A percentile compares a stretch with the other conserved stretches of the same genome.
Evolutionary conservation across 257 asterid species (phyloP).

Genomic region (Solanum bukasovii): DNA sequence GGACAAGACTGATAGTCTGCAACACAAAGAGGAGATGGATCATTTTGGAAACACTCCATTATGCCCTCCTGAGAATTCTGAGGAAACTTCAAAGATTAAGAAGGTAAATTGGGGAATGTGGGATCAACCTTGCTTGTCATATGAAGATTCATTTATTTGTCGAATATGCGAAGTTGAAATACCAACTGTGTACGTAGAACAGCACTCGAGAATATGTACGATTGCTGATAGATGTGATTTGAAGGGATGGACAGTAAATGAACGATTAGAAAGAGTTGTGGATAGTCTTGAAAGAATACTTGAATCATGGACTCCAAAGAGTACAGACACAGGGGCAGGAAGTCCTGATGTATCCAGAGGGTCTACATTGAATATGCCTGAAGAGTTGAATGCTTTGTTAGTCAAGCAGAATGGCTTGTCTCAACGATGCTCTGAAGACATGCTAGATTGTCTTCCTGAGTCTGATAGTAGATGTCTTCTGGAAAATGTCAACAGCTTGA

Average conservation of each 20-base stretch:
- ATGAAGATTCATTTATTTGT: constrained; percentile 84
- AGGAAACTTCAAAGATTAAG: constrained; percentile 38
- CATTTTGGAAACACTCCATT: constrained; percentile 29
- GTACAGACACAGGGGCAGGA: constrained; percentile 31
- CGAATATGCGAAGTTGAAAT: constrained; percentile 98
- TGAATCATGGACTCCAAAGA: constrained; percentile 68
- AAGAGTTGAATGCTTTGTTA: constrained; percentile 40
- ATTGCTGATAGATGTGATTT: constrained; percentile 94
- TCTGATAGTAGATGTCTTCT: constrained; percentile 26
- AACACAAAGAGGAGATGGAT: constrained; percentile 26
- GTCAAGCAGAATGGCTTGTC: constrained; percentile 34
- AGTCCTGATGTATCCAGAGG: constrained; percentile 50
- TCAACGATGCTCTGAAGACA: constrained; percentile 37
- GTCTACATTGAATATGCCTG: constrained; percentile 27
- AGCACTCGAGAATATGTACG: constrained; percentile 90
- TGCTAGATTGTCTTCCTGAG: constrained; percentile 37
- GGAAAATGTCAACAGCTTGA: constrained; percentile 32
- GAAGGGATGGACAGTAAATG: constrained; percentile 80
- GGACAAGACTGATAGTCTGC: constrained; percentile 29
- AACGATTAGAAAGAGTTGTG: constrained; percentile 74
- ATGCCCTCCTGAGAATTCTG: constrained; percentile 31
- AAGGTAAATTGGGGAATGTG: constrained; percentile 57
- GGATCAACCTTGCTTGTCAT: constrained; percentile 69
- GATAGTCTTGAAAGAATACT: constrained; percentile 82
- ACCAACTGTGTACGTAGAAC: constrained; percentile 88